Conservation (phyloP, 176 grass and related monocot species). For the Eragrostis nindensis region DNA sequence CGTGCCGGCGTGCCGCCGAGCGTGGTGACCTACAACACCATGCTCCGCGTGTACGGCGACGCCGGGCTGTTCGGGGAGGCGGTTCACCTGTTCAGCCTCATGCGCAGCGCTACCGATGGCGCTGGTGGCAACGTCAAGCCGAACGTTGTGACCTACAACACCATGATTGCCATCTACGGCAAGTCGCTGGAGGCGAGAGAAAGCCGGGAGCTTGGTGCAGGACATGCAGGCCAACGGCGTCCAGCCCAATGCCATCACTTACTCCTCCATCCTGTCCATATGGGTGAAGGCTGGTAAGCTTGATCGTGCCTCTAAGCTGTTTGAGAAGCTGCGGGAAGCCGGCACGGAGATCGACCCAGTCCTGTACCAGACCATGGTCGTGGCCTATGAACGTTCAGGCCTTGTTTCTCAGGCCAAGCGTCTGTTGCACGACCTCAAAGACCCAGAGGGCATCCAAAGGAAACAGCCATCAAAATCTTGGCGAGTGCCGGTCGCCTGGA, state of each 20-base stretch:
- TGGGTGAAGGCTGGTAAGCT: constrained; percentile 94
- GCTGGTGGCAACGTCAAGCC: constrained; percentile 48
- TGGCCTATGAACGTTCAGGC: constrained; percentile 74
- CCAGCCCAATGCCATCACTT: constrained; percentile 81
- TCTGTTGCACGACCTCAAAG: constrained; percentile 73
- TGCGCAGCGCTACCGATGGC: constrained; percentile 45
- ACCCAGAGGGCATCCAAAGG: constrained; percentile 72
- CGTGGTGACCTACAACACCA: constrained; percentile 93
- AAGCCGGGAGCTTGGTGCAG: constrained; percentile 77
- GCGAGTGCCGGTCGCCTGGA: constrained; percentile 80
- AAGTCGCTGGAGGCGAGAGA: constrained; percentile 91
- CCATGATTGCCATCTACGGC: constrained; percentile 91
- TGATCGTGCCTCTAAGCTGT: constrained; percentile 76
- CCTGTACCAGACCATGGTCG: constrained; percentile 96
- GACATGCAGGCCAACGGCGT: constrained; percentile 80
- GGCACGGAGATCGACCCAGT: constrained; percentile 85
- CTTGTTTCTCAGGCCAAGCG: constrained; percentile 68
- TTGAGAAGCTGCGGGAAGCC: constrained; percentile 79
- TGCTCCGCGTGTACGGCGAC: constrained; percentile 92
- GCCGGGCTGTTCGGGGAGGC: constrained; percentile 92
- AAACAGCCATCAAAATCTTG: constrained; percentile 76
- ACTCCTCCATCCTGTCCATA: constrained; percentile 88
- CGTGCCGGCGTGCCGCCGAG: constrained; percentile 63
- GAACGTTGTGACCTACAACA: constrained; percentile 95
- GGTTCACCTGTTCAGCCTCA: constrained; percentile 82